Evolutionary conservation across 2,329 filamentous ascomycete genomes (phyloP).

Genomic region (Huntiella bhutanensis): DNA sequence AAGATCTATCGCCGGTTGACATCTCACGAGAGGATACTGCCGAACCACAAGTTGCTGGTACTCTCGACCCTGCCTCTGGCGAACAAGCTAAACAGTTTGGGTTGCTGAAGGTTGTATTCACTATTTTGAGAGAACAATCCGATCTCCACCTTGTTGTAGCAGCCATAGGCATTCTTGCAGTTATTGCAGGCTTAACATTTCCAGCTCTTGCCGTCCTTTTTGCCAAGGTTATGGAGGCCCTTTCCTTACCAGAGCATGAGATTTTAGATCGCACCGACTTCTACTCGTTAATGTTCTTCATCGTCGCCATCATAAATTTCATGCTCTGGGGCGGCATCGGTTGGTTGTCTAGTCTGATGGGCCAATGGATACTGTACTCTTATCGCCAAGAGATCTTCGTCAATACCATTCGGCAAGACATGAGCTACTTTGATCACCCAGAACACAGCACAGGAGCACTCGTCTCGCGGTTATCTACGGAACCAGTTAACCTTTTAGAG

Average conservation of each 20-base stretch:
- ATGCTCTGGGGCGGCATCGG: slow-evolving; percentile 24
- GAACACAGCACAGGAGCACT: slow-evolving; percentile 22
- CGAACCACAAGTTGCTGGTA: not conserved
- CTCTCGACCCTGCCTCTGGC: not conserved
- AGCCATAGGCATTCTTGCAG: not conserved
- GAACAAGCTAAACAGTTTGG: not conserved
- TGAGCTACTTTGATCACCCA: slow-evolving; percentile 26
- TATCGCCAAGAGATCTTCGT: slow-evolving; percentile 26
- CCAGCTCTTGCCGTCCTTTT: slow-evolving; percentile 27
- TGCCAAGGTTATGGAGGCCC: slow-evolving; percentile 22
- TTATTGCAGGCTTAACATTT: slow-evolving; percentile 18
- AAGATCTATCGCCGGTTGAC: not conserved
- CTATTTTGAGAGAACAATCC: slow-evolving; percentile 4
- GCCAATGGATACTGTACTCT: slow-evolving; percentile 19
- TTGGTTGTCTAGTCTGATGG: slow-evolving; percentile 20
- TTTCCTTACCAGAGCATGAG: slow-evolving; percentile 15
- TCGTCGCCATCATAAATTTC: slow-evolving; percentile 28
- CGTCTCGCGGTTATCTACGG: slow-evolving; percentile 20
- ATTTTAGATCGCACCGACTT: slow-evolving; percentile 26
- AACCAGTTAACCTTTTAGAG: slow-evolving; percentile 30
- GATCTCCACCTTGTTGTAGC: not conserved
- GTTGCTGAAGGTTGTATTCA: not conserved
- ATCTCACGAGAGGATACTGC: not conserved
- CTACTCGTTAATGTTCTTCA: slow-evolving; percentile 36
- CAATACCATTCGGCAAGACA: slow-evolving; percentile 35